Evolutionary conservation across 1,139 yeast genomes (phyloP), one percentile per base, ranked within the genome.

Genomic region (Hyphopichia buzzinii): DNA sequence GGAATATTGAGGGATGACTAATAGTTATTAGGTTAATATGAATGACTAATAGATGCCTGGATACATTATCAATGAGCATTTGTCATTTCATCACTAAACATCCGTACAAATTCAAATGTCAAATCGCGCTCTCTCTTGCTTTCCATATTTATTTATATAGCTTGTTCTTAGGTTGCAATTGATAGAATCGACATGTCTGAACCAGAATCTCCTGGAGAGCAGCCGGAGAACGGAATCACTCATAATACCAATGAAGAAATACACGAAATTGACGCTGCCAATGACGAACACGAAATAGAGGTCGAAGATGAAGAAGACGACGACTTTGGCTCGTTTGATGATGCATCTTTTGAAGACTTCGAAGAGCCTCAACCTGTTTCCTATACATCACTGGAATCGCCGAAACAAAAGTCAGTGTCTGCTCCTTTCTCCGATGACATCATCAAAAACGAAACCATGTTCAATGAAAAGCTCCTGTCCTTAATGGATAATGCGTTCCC

Each of bases 271-370:
- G 27, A 23, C 8, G 14, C 7, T 21, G 16, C n/a, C 19, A 26
- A 27, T 4, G 30, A 21, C 8, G 22, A 33, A 17, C 33, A 29
- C n/a, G 32, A 29, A 3, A 34, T 36, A 8, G 46, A 30, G 3
- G 45, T 35, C 4, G 47, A 48, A 7, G 55, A 46, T 1, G 59
- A 50, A n/a, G 62, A 54, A 5, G 63, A 54, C 24, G 67, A 66
- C 36, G 72, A 64, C 31, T 67, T 67, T 44, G 71, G 69, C 10
- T 54, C 62, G 5, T 65, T 72, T 49, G 74, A 72, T 36, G 71
- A 69, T 39, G 73, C 69, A 1, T 64, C 73, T 1, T 57, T 66
- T 31, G 67, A 64, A 12, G 64, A 57, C n/a, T 47, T 50, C 36
- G 55, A 46, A 34, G 52, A 41, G 31, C 39, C 47, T 6, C 32